Conservation (phyloP, 1,284 basidiomycete genomes). For the Trichosporon ovoides region DNA sequence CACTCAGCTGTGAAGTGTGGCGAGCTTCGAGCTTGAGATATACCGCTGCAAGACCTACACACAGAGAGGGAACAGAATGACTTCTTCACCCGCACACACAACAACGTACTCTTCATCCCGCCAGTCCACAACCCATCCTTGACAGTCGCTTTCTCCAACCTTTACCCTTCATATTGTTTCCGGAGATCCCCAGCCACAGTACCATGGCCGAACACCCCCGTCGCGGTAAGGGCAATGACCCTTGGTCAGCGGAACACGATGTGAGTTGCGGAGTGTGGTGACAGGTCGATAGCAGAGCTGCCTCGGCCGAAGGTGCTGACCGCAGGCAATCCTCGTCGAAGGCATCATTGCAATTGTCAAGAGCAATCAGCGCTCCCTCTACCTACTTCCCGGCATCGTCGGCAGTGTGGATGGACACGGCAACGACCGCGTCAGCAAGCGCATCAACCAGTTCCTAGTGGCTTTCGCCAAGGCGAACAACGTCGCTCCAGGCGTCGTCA, state of each 20-base stretch:
- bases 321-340: not conserved
- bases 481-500: not conserved
- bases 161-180: too few relatives aligned
- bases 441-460: not conserved
- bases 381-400: conserved; percentile 3
- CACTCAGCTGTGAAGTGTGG: too few relatives aligned
- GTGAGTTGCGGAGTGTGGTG: too few relatives aligned
- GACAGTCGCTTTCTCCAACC: not conserved
- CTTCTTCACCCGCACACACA: too few relatives aligned
- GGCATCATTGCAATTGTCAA: not conserved
- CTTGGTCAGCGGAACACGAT: not conserved
- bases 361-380: not conserved
- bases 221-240: not conserved
- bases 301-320: not conserved
- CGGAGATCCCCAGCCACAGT: too few relatives aligned
- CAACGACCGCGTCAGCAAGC: conserved; percentile 1
- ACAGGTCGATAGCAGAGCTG: not conserved
- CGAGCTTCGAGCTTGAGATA: too few relatives aligned
- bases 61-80: too few relatives aligned
- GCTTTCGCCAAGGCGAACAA: conserved; percentile 1
- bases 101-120: too few relatives aligned
- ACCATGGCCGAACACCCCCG: not conserved
- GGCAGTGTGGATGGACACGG: conserved; percentile 10
- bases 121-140: too few relatives aligned
- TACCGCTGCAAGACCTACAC: too few relatives aligned